Evolutionary conservation across 192 early-diverging fungal species (phyloP), one percentile per base, ranked within the genome.

Genomic region (Thamnidium elegans): DNA sequence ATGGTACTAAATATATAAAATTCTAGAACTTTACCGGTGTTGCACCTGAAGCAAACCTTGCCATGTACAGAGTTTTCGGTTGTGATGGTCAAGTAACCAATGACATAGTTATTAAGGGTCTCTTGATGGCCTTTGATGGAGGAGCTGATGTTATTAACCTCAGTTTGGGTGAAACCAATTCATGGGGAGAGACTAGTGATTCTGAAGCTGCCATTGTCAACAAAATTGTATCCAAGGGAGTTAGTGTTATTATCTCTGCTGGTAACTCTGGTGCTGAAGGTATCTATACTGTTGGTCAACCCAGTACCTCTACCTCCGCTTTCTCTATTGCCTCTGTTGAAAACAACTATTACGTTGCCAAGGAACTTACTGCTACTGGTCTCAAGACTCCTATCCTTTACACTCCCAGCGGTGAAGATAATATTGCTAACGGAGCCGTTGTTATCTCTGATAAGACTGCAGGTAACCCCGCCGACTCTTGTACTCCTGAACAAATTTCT

Each of bases 31-130:
- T 86, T 11, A 74, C 75, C 3, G 89, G 89, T 45, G 86, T 91
- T 21, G 88, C 84, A 3, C 87, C 84, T 30, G 73, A 75, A 11
- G 87, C 87, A 31, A 90, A 81, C 0, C 72, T 96, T 32, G 89
- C 88, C 6, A 84, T 82, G 14, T 97, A 90, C 79, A 81, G 94
- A 55, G 83, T 95, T 17, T 89, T 92, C 69, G 91, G 91, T 19
- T 95, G 94, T 70, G 81, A 75, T 62, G 87, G 87, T 55, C 72
- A 71, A 21, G 77, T 80, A 4, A 76, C 78, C 48, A 81, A 85
- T 23, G 92, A 92, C 56, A 64, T 94, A 31, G 85, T 96, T 36
- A 83, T 92, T 53, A 78, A 85, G 52, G 95, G 87, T 21, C 72
- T 97, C 65, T 77, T 86, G 67, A 71, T 72, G 14, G 95, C 94